phyloP scores from a whole-genome alignment of 495 filamentous ascomycete species.

The Xylaria sp. region DNA sequence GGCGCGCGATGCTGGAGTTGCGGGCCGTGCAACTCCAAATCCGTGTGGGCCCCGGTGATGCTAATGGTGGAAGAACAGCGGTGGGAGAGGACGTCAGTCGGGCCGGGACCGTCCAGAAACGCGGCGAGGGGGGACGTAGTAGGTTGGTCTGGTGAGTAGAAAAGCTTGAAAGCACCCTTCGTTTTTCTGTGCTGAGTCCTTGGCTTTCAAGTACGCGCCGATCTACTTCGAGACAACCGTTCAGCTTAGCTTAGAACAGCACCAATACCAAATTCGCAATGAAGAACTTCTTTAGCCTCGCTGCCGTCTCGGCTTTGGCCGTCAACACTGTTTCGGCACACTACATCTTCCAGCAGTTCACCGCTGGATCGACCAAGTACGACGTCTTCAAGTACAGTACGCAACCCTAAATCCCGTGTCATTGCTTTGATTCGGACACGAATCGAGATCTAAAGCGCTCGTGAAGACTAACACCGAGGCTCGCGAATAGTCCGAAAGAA shows the following conservation, averaged over 20 bases:
- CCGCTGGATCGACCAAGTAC: conserved; percentile 33
- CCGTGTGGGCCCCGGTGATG: conserved; percentile 11
- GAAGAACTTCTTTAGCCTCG: conserved; percentile 39
- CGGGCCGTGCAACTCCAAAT: conserved; percentile 32
- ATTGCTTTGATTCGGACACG: background rate
- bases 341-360: conserved; percentile 43
- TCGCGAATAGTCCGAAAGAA: conserved; percentile 48
- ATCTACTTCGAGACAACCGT: conserved; percentile 26
- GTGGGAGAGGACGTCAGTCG: conserved; percentile 28
- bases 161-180: background rate
- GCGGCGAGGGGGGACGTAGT: conserved; percentile 10
- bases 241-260: conserved; percentile 5
- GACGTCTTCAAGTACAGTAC: conserved; percentile 39
- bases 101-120: conserved; percentile 16
- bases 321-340: conserved; percentile 38
- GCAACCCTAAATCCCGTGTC: conserved; percentile 13
- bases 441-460: background rate
- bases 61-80: conserved; percentile 28
- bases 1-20: conserved; percentile 37
- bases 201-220: background rate
- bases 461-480: background rate
- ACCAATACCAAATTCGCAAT: conserved; percentile 24
- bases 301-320: conserved; percentile 34
- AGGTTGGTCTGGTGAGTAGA: background rate
- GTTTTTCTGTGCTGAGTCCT: background rate